Base-by-base conservation (phyloP, 2,329 filamentous ascomycete species). In the Ramularia collo-cygni region DNA sequence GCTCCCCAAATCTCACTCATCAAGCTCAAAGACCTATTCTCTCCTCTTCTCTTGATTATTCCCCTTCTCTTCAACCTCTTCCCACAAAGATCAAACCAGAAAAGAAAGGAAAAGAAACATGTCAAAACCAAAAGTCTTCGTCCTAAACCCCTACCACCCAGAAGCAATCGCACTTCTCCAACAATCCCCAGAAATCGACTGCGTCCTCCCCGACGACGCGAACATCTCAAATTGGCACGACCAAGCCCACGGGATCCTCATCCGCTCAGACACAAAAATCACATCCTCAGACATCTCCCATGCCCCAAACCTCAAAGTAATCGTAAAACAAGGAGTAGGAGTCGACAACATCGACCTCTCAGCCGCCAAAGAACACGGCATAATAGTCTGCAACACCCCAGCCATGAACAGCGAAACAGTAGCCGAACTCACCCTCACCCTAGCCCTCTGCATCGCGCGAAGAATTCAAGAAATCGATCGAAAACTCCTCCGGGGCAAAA, bases 241-340 rank as follows among this genome's bases (percentile, higher is more conserved):
- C 4, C 30, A 56, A 34, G 57, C 57, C 4, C 42, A 35, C 4
- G 51, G 37, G 12, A 33, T 60, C 2, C 27, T 59, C 8, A 40
- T 60, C 10, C 48, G 54, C 14, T 51, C 47, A 8, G 55, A 57
- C 8, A 53, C 53, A 4, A 36, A 32, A 8, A 48, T 59, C 14
- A 41, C 44, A 14, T 37, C 39, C 9, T 28, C 37, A 15, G 53
- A 58, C 24, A 32, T 63, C 18, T 33, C 37, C 10, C 13, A 50
- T 21, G 53, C 55, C 7, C 50, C 47, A 9, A 40, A 55, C 47
- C 63, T 74, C 14, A 61, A 62, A 43, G 59, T 67, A 18, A 61
- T 74, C 32, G 64, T 66, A 40, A 59, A 70, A 19, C 64, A 67
- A 50, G 70, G 69, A 17, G 64, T 66, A 10, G 70, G 70, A 19